A percentile compares a stretch with the other conserved stretches of the same genome.
These are phyloP conservation scores for Parathielavia appendiculata DNA, from an alignment of 495 filamentous ascomycete species.

Conservation along the genomic window DNA sequence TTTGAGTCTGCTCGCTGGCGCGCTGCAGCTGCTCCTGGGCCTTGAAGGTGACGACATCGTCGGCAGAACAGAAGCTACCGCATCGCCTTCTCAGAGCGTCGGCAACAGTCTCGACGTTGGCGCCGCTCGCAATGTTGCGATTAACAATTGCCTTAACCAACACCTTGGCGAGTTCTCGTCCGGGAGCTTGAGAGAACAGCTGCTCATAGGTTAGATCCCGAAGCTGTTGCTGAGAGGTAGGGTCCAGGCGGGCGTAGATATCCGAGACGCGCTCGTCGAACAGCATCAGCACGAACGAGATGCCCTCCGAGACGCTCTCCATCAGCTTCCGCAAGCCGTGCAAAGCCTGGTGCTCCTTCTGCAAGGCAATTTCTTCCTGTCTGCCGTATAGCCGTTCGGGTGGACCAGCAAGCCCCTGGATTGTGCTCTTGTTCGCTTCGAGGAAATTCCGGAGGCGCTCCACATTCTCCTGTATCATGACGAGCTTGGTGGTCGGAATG, in stretches of 20 bases:
- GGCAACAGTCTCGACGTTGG: constrained; percentile 94
- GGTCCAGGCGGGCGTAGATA: constrained; percentile 75
- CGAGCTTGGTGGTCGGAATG: constrained; percentile 59
- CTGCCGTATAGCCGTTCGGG: constrained; percentile 69
- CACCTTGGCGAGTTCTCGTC: constrained; percentile 90
- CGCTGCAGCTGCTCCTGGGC: constrained; percentile 90
- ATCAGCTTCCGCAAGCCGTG: constrained; percentile 78
- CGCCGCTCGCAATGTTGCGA: constrained; percentile 88
- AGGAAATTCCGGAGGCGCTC: constrained; percentile 75
- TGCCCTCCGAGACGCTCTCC: constrained; percentile 84
- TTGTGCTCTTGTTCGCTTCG: constrained; percentile 75
- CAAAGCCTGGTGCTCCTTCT: constrained; percentile 89
- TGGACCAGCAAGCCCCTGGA: constrained; percentile 84
- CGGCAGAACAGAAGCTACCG: constrained; percentile 92
- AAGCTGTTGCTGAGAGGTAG: constrained; percentile 59
- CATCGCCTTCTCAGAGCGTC: constrained; percentile 86
- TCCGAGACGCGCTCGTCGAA: constrained; percentile 90
- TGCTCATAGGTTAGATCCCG: constrained; percentile 74
- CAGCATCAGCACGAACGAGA: constrained; percentile 87
- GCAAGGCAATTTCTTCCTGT: constrained; percentile 82
- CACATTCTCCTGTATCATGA: constrained; percentile 71
- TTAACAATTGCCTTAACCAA: constrained; percentile 98
- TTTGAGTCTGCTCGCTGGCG: constrained; percentile 69
- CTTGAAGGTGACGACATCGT: constrained; percentile 96
- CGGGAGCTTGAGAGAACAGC: constrained; percentile 71